These are phyloP conservation scores for Ophiorrhiza pumila DNA, from an alignment of 257 asterid species.

Conservation along the genomic window DNA sequence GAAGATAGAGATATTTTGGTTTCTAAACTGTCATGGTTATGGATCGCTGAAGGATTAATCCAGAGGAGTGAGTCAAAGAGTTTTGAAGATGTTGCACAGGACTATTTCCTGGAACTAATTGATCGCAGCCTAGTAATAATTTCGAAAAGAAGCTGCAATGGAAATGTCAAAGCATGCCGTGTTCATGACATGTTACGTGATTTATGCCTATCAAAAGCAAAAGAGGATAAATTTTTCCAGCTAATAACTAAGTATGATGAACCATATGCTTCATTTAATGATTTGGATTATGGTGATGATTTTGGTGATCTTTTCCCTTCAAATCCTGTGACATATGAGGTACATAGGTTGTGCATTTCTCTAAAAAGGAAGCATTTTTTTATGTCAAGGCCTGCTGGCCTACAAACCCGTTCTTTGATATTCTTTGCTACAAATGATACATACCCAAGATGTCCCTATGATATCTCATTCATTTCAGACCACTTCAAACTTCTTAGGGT, in stretches of 20 bases:
- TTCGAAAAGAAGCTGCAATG: background rate
- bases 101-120: constrained; percentile 7
- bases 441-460: background rate
- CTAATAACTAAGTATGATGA: background rate
- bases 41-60: constrained; percentile 20
- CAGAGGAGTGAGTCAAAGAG: background rate
- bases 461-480: background rate
- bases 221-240: background rate
- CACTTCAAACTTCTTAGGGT: constrained; percentile 12
- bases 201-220: constrained; percentile 7
- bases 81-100: background rate
- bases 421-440: background rate
- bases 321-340: background rate
- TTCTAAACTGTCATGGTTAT: background rate
- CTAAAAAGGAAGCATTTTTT: background rate
- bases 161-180: constrained; percentile 11
- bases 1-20: background rate
- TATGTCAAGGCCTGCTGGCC: background rate
- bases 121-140: constrained; percentile 8
- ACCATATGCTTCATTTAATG: background rate
- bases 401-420: background rate
- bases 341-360: background rate
- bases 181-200: constrained; percentile 17
- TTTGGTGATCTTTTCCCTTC: background rate
- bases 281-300: background rate